Conservation (phyloP, 2,329 filamentous ascomycete genomes). For the Grosmannia huntii region DNA sequence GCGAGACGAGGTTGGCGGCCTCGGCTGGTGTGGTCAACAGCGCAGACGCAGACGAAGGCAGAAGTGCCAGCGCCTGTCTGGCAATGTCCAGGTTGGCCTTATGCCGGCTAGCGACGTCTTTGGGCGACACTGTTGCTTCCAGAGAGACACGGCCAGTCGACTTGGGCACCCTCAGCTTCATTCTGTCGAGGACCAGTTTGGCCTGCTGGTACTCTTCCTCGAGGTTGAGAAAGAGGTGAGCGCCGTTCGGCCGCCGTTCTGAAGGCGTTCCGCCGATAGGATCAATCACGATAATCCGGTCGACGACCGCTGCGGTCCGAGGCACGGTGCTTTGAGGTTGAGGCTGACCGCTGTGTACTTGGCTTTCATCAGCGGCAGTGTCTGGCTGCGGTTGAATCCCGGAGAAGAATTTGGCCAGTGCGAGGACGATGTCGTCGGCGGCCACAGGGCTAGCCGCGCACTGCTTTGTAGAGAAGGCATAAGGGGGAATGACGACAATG, state of each 20-base stretch:
- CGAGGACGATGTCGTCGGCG: conserved; percentile 54
- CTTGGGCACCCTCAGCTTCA: conserved; percentile 3
- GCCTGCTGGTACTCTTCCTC: conserved; percentile 75
- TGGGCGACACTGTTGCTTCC: conserved; percentile 2
- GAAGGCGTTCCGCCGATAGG: conserved; percentile 74
- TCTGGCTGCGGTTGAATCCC: conserved; percentile 36
- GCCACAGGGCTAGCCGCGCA: conserved; percentile 27
- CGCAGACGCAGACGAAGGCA: conserved; percentile 76
- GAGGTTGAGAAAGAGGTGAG: conserved; percentile 83
- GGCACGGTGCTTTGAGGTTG: conserved; percentile 13
- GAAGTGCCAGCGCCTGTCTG: conserved; percentile 54
- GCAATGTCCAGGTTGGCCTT: conserved; percentile 63
- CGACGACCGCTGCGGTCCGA: conserved; percentile 49
- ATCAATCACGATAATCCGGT: conserved; percentile 82
- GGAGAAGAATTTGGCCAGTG: conserved; percentile 63
- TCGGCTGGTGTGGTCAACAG: conserved; percentile 79
- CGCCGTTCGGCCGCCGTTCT: conserved; percentile 42
- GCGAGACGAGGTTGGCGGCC: conserved; percentile 45
- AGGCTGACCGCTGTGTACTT: background rate
- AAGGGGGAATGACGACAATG: conserved; percentile 53
- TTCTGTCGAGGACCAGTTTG: conserved; percentile 40
- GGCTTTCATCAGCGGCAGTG: conserved; percentile 15
- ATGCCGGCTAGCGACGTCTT: conserved; percentile 28
- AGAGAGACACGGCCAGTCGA: background rate
- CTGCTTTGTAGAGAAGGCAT: conserved; percentile 28